phyloP scores from a whole-genome alignment of 495 filamentous ascomycete genomes.

The Choiromyces venosus region DNA sequence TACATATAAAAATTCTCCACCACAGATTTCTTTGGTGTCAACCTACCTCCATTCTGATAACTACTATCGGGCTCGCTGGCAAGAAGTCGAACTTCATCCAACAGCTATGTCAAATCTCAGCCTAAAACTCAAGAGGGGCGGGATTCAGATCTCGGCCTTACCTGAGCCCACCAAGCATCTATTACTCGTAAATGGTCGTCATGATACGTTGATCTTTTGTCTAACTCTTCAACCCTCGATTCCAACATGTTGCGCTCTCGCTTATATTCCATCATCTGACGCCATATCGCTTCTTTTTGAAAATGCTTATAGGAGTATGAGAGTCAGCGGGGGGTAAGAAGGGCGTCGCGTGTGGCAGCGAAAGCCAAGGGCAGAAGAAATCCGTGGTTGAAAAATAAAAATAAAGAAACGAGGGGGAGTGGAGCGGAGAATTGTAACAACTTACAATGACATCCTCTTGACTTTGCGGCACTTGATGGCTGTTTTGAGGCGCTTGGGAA shows the following conservation, averaged over 20 bases:
- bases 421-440: conserved; percentile 19
- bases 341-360: background rate
- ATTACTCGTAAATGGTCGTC: conserved; percentile 86
- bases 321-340: conserved; percentile 19
- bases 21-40: background rate
- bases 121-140: conserved; percentile 33
- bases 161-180: conserved; percentile 88
- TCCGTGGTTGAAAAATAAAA: background rate
- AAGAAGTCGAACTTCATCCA: conserved; percentile 78
- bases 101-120: conserved; percentile 55
- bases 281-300: conserved; percentile 95
- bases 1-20: background rate
- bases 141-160: conserved; percentile 45
- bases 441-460: conserved; percentile 44
- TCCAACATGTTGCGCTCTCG: conserved; percentile 76
- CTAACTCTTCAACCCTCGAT: conserved; percentile 64
- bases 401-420: conserved; percentile 7
- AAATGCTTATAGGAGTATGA: conserved; percentile 59
- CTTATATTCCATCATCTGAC: conserved; percentile 97
- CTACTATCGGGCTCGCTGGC: conserved; percentile 49
- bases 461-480: conserved; percentile 41
- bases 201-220: conserved; percentile 69
- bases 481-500: conserved; percentile 33
- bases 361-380: background rate
- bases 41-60: conserved; percentile 54